Conservation (phyloP, 2,329 filamentous ascomycete genomes). For the Colletotrichum agaves region DNA sequence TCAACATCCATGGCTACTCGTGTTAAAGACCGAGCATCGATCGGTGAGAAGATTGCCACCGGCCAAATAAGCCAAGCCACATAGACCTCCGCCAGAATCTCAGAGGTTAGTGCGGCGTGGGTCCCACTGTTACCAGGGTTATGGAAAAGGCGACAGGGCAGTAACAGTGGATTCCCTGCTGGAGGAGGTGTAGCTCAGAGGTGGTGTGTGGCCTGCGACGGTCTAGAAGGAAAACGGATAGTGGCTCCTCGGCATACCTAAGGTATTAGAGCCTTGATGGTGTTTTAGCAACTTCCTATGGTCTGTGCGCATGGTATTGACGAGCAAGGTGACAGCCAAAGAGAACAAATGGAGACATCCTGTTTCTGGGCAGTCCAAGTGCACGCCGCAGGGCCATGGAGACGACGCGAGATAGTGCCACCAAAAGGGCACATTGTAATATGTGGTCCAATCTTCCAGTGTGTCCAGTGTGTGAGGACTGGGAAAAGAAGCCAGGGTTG, state of each 20-base stretch:
- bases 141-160: too few relatives aligned
- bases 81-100: too few relatives aligned
- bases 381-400: too few relatives aligned
- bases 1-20: conserved; percentile 8
- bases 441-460: neutral
- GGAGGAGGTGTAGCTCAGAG: too few relatives aligned
- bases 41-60: conserved; percentile 12
- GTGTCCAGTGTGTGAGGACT: neutral
- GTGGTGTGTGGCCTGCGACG: conserved; percentile 14
- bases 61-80: conserved; percentile 15
- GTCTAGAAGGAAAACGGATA: conserved; percentile 22
- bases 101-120: too few relatives aligned
- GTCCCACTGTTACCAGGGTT: too few relatives aligned
- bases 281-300: conserved; percentile 6
- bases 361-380: conserved; percentile 1
- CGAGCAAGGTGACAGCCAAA: conserved; percentile 30
- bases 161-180: too few relatives aligned
- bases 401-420: neutral
- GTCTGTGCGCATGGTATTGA: conserved; percentile 21
- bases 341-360: conserved; percentile 20
- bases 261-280: neutral
- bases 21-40: conserved; percentile 11
- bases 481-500: conserved; percentile 17
- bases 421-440: neutral
- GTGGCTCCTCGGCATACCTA: conserved; percentile 12